Conservation (phyloP, 2,329 filamentous ascomycete genomes). For the Pseudopithomyces chartarum region DNA sequence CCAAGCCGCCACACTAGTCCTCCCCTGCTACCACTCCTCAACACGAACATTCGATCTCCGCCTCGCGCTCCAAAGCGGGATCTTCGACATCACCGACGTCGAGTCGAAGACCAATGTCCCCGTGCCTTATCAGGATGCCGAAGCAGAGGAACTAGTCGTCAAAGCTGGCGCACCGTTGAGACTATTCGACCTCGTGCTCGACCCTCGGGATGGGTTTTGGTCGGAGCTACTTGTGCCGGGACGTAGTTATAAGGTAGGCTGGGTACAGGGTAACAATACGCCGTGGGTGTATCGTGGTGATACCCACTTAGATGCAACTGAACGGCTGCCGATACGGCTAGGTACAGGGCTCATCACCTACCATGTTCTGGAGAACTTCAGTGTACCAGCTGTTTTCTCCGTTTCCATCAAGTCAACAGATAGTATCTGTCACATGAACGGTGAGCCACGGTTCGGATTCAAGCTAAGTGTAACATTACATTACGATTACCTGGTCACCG, state of each 20-base stretch:
- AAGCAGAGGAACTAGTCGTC: slow-evolving; percentile 1
- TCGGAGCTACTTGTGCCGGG: not conserved
- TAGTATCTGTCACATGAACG: slow-evolving; percentile 5
- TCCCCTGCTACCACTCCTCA: not conserved
- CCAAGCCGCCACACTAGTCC: not conserved
- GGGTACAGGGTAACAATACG: not conserved
- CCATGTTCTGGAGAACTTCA: not conserved
- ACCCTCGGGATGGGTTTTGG: slow-evolving; percentile 1
- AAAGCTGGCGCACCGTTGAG: not conserved
- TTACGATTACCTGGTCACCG: slow-evolving; percentile 4
- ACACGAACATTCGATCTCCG: not conserved
- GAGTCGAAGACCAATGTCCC: not conserved
- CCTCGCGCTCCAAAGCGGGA: not conserved
- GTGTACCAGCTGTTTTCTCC: not conserved
- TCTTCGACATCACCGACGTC: not conserved
- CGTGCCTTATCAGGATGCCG: not conserved
- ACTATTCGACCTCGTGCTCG: slow-evolving; percentile 1
- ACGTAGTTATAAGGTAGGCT: slow-evolving; percentile 3
- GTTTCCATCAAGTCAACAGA: not conserved
- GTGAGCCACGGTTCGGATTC: slow-evolving; percentile 13
- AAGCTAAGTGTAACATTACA: slow-evolving; percentile 12
- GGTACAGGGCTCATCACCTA: not conserved
- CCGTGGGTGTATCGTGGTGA: slow-evolving; percentile 2
- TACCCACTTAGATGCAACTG: not conserved
- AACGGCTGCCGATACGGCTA: not conserved